Evolutionary conservation across 495 filamentous ascomycete genomes (phyloP).

Genomic region (Letharia columbiana): DNA sequence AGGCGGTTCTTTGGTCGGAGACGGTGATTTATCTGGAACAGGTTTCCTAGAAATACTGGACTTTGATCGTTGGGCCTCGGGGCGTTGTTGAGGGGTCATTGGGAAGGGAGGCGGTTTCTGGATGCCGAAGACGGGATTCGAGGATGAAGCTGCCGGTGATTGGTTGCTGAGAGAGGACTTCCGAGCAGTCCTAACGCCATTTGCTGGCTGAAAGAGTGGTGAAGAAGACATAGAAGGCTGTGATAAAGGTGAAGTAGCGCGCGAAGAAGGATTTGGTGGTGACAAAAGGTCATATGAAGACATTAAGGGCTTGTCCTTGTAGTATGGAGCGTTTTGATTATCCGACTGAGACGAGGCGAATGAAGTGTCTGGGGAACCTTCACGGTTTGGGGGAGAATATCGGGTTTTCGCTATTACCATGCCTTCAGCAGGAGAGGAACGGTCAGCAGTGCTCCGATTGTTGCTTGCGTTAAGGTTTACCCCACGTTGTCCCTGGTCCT

Average conservation of each 20-base stretch:
- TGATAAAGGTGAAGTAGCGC: slow-evolving; percentile 21
- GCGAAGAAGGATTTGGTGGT: slow-evolving; percentile 16
- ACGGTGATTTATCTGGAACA: slow-evolving; percentile 39
- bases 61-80: slow-evolving; percentile 21
- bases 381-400: slow-evolving; percentile 9
- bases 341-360: slow-evolving; percentile 15
- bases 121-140: slow-evolving; percentile 11
- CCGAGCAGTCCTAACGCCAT: not conserved
- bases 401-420: slow-evolving; percentile 26
- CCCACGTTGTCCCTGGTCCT: slow-evolving; percentile 29
- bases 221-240: slow-evolving; percentile 17
- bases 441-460: slow-evolving; percentile 26
- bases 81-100: slow-evolving; percentile 32
- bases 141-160: not conserved
- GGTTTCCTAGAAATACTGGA: slow-evolving; percentile 56
- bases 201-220: slow-evolving; percentile 8
- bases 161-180: not conserved
- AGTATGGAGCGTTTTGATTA: slow-evolving; percentile 14
- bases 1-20: slow-evolving; percentile 5
- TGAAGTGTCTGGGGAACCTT: slow-evolving; percentile 11
- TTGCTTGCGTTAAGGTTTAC: slow-evolving; percentile 31
- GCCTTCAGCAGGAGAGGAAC: slow-evolving; percentile 26
- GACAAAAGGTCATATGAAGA: slow-evolving; percentile 19
- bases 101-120: slow-evolving; percentile 34
- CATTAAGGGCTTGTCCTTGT: slow-evolving; percentile 21